Evolutionary conservation across 805 yeast genomes (phyloP).

Genomic region (Yamadazyma endophytica): DNA sequence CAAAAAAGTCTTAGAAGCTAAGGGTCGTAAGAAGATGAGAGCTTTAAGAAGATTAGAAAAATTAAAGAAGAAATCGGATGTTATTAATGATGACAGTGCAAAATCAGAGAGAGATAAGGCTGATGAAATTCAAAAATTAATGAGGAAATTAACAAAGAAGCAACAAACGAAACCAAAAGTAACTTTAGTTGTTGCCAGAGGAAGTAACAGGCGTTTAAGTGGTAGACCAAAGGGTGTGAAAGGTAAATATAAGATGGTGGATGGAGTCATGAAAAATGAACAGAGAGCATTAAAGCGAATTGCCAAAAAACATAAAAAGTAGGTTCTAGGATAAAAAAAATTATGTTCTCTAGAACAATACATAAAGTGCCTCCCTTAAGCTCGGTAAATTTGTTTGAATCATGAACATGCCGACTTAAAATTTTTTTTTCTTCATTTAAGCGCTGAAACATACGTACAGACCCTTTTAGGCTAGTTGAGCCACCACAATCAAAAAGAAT

Average conservation of each 20-base stretch:
- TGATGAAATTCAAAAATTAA: conserved; percentile 81
- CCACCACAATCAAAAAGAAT: too few species aligned
- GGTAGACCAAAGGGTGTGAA: conserved; percentile 97
- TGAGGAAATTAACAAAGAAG: conserved; percentile 73
- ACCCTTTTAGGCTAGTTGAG: too few species aligned
- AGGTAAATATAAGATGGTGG: conserved; percentile 99
- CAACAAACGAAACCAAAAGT: conserved; percentile 76
- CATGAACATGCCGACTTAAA: too few species aligned
- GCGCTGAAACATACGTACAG: too few species aligned
- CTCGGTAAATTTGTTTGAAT: too few species aligned
- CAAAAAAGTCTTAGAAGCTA: conserved; percentile 97
- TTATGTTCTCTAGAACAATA: too few species aligned
- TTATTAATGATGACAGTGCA: conserved; percentile 81
- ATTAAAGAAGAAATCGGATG: conserved; percentile 86
- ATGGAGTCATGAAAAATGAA: conserved; percentile 96
- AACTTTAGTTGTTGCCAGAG: conserved; percentile 83
- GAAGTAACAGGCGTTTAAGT: conserved; percentile 76
- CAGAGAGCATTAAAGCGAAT: conserved; percentile 89
- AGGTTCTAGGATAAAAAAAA: conserved; percentile 7
- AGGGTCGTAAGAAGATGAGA: conserved; percentile 93
- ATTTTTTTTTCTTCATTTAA: too few species aligned
- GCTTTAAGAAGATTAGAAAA: conserved; percentile 83
- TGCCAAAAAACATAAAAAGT: conserved; percentile 77
- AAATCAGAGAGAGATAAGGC: conserved; percentile 94
- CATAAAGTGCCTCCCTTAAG: too few species aligned